phyloP scores from a whole-genome alignment of 371 early-diverging fungal species.

The Nematocida homosporus region DNA sequence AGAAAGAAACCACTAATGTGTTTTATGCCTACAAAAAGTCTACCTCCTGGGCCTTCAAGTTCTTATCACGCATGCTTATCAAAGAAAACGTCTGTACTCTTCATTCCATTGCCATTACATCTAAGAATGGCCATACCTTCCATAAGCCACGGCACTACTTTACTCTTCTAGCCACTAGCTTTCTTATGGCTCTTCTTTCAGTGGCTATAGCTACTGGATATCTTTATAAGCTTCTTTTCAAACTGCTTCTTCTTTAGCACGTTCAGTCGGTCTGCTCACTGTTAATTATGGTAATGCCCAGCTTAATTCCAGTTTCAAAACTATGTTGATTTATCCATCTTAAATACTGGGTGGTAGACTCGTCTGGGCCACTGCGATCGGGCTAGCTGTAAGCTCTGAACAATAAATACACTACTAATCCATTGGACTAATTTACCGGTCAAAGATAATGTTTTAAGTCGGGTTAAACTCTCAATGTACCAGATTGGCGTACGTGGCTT shows the following conservation, averaged over 20 bases:
- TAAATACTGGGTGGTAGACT: conserved; percentile 29
- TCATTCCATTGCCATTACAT: neutral
- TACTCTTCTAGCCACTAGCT: neutral
- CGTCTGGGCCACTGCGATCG: conserved; percentile 4
- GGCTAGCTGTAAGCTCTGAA: conserved; percentile 32
- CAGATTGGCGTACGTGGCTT: conserved; percentile 11
- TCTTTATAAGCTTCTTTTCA: too few species aligned
- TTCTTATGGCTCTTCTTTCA: neutral
- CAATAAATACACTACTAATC: conserved; percentile 38
- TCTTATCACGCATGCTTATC: neutral
- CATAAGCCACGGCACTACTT: neutral
- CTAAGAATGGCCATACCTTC: neutral
- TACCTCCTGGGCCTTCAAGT: neutral
- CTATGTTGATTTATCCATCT: neutral
- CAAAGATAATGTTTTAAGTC: conserved; percentile 15
- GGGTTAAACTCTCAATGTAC: conserved; percentile 47
- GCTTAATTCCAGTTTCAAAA: too few species aligned
- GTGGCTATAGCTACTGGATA: neutral
- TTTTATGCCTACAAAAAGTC: conserved; percentile 1
- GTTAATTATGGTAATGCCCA: too few species aligned
- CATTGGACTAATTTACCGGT: conserved; percentile 42
- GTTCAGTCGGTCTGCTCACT: too few species aligned
- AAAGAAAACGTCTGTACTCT: neutral
- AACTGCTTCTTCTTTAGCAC: too few species aligned
- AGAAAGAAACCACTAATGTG: neutral